Conservation (phyloP, 805 yeast species). For the Zygoascus tannicola region DNA sequence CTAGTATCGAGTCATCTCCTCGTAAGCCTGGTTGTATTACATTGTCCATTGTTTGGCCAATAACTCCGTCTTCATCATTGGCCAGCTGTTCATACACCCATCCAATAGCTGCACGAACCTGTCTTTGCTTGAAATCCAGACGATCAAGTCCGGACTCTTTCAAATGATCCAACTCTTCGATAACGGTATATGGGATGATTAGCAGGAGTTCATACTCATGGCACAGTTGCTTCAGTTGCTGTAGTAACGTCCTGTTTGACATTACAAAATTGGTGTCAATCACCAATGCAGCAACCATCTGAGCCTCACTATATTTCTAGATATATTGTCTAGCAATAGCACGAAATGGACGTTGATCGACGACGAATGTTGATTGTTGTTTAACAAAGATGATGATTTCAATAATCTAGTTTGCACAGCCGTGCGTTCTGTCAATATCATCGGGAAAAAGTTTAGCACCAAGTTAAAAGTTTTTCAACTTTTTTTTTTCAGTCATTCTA, state of each 20-base stretch:
- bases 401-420: no score
- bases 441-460: no score
- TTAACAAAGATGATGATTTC: no score
- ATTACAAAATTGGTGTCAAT: slow-evolving; percentile 79
- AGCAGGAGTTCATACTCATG: slow-evolving; percentile 38
- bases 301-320: background rate
- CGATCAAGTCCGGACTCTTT: slow-evolving; percentile 36
- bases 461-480: no score
- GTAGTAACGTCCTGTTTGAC: slow-evolving; percentile 53
- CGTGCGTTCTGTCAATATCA: no score
- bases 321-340: no score
- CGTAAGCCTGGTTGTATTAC: slow-evolving; percentile 35
- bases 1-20: slow-evolving; percentile 79
- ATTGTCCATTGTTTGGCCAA: slow-evolving; percentile 58
- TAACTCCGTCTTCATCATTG: slow-evolving; percentile 38
- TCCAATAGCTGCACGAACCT: slow-evolving; percentile 59
- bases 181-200: slow-evolving; percentile 61
- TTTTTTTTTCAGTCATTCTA: no score
- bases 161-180: slow-evolving; percentile 75
- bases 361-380: no score
- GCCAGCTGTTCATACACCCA: slow-evolving; percentile 67
- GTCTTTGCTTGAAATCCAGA: slow-evolving; percentile 14
- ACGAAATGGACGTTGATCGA: no score
- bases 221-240: slow-evolving; percentile 39
- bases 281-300: slow-evolving; percentile 39